Percentiles rank a stretch among this genome's conserved stretches.
Conservation (phyloP, 1,139 yeast species). For the Taphrina communis region DNA sequence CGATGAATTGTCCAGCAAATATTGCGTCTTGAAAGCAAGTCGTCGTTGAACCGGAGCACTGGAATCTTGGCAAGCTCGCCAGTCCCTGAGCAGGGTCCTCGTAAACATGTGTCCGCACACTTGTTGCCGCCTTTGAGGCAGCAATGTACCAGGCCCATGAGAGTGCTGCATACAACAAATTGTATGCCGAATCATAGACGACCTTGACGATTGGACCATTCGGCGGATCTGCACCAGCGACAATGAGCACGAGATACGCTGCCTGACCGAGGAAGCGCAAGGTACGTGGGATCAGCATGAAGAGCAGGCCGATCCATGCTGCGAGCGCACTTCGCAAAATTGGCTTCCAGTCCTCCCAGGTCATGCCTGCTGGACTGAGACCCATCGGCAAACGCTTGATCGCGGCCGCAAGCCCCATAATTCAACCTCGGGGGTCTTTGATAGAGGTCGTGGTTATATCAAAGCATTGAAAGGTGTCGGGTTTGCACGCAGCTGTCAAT, state of each 20-base stretch:
- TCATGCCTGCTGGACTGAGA: constrained; percentile 13
- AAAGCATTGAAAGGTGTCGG: not conserved
- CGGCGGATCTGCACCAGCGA: constrained; percentile 40
- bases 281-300: constrained; percentile 39
- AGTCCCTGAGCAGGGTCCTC: constrained; percentile 4
- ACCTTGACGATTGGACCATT: constrained; percentile 41
- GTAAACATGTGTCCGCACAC: constrained; percentile 21
- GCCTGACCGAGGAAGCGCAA: constrained; percentile 38
- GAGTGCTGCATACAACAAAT: constrained; percentile 29
- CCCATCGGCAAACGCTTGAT: not conserved
- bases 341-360: constrained; percentile 38
- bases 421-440: not conserved
- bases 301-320: constrained; percentile 42
- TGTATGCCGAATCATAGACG: constrained; percentile 28
- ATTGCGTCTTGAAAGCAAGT: constrained; percentile 39
- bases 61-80: constrained; percentile 19
- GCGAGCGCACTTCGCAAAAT: constrained; percentile 41
- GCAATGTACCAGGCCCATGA: constrained; percentile 40
- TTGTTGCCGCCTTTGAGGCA: constrained; percentile 41
- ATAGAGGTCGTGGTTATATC: too few species aligned
- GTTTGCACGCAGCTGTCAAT: not conserved
- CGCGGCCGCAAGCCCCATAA: not conserved
- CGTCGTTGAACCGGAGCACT: constrained; percentile 15
- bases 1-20: constrained; percentile 41
- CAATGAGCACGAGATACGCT: constrained; percentile 40